Base-by-base conservation (phyloP, 1,139 yeast genomes). In the Dujonia santamariae region DNA sequence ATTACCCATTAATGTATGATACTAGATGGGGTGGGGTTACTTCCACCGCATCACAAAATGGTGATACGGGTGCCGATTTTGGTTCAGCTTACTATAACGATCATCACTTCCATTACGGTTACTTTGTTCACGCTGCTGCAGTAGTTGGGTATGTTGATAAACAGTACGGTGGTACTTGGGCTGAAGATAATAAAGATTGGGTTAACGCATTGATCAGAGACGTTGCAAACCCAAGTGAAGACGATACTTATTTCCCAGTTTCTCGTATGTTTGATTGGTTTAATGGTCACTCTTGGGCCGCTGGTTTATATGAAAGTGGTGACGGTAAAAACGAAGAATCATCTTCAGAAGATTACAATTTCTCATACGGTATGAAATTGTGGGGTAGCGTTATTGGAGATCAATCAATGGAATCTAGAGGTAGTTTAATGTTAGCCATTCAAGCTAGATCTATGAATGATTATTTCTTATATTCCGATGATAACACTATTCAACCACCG, bases 231-330 rank as follows among this genome's bases (percentile, higher is more conserved):
- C 94, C 88, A 21, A 72, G 80, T 38, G 54, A 38, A 21, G 64
- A 63, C 3, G 94, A 84, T 53, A 37, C 64, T 2, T 72, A 71
- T 52, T 85, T 83, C 78, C 95, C 95, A 3, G 84, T 78, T 12
- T 82, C 75, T 31, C 72, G 95, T 53, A 72, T 71, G 70, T 85
- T 85, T 57, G 92, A 84, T 54, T 85, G 85, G 86, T 85, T 61
- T 60, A 70, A 72, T 30, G 95, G 95, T 21, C 95, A 85, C 56
- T 82, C 94, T 2, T 85, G 92, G 88, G 94, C 95, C 6, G 75
- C 75, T 38, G 95, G 95, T 13, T 62, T 85, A 42, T 80, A 76
- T 50, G 75, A 71, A 24, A 63, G 78, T 45, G 83, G 80, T 24
- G 94, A 83, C 50, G 94, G 95, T 39, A 79, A 80, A 49, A 80